These are phyloP conservation scores for Rhododendron henanense DNA, from an alignment of 148 eudicot genomes.

Conservation along the genomic window DNA sequence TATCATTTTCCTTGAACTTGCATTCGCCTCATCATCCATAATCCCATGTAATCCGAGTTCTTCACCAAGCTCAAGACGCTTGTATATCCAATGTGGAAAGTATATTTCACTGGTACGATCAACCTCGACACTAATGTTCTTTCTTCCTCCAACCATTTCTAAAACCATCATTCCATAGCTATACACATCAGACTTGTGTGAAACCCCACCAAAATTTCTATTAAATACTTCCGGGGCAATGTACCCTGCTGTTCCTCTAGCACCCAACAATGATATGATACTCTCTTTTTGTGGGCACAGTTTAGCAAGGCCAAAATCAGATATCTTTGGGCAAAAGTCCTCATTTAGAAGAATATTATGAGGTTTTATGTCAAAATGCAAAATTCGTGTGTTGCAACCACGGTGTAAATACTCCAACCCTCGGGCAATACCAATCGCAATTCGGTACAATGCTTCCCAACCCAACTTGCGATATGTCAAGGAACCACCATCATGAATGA, in stretches of 20 bases:
- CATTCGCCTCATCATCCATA: neutral
- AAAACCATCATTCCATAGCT: neutral
- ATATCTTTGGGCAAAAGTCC: neutral
- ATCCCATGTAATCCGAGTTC: neutral
- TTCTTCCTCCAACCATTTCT: neutral
- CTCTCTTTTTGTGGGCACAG: neutral
- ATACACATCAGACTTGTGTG: neutral
- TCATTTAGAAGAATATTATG: neutral
- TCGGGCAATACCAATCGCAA: neutral
- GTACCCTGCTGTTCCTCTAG: neutral
- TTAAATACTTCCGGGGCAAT: constrained; percentile 4
- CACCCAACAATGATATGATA: neutral
- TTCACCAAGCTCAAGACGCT: neutral
- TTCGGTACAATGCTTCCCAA: constrained; percentile 1
- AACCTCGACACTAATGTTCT: neutral
- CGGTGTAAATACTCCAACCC: constrained; percentile 10
- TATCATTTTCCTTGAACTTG: neutral
- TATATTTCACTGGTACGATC: neutral
- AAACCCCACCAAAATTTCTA: neutral
- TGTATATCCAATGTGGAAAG: neutral
- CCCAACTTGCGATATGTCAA: neutral
- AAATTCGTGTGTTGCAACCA: neutral
- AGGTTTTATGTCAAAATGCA: constrained; percentile 10
- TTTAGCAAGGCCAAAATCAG: constrained; percentile 10
- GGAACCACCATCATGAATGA: constrained; percentile 2